Base-by-base conservation (phyloP, 2,329 filamentous ascomycete species). In the Claviceps humidiphila region DNA sequence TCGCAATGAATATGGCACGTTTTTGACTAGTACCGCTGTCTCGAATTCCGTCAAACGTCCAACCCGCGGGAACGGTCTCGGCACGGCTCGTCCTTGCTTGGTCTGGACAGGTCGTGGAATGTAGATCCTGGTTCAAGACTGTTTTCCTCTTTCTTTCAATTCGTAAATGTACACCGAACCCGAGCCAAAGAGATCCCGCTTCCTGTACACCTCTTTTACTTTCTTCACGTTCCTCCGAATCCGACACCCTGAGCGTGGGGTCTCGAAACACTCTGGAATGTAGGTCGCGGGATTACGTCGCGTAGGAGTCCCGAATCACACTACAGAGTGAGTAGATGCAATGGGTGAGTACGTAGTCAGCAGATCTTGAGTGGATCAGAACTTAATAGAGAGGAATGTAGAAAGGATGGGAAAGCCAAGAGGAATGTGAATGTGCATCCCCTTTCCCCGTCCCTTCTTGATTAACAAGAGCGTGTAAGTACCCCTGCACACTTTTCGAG, bases 241-340 rank as follows among this genome's bases (percentile, higher is more conserved):
- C 43, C 20, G 49, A 46, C 43, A 46, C 4, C 47, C 41, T 30
- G 30, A 47, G 38, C 43, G 48, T 53, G 43, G 26, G 48, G 22
- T 47, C 24, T 47, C 47, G n/a, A 16, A 8, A 38, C 24, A 20
- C 37, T 30, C 52, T 51, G 52, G 52, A 53, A 53, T 53, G 52
- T n/a, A 24, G 26, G 50, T 13, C 30, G 43, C 14, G 43, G 46
- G n/a, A 17, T 50, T 47, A 17, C 44, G 7, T 50, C 50, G 34
- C 34, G 16, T 16, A 5, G 2, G 44, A 20, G 22, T 47, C 13
- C 46, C 39, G 44, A 42, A 44, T 30, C 26, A 30, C 48, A 52
- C 51, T 53, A 42, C 24, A 16, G 17, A 22, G 26, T 49, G 41
- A 49, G 50, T 41, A 37, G 52, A 51, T 17, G 26, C 24, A 50